Conservation (phyloP, 1,284 basidiomycete genomes). For the Takashimella koratensis region DNA sequence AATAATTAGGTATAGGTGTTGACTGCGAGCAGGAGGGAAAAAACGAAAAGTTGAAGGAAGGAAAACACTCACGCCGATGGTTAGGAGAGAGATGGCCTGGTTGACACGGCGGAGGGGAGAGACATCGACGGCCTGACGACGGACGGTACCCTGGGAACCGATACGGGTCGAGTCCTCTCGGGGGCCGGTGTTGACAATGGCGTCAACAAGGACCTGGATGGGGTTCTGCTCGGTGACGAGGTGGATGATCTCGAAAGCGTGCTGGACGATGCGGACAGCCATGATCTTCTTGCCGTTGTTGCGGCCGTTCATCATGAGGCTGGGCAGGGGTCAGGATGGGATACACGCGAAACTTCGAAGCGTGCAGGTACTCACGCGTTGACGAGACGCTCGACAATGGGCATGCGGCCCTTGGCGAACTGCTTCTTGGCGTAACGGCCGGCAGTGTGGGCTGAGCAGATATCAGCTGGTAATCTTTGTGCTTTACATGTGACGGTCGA, state of each 20-base stretch:
- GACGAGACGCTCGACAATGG: conserved; percentile 98
- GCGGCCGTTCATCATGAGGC: conserved; percentile 99
- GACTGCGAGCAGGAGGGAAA: no score
- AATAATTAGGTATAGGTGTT: no score
- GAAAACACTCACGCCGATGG: conserved; percentile 72
- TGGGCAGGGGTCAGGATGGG: conserved; percentile 35
- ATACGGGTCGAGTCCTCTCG: conserved; percentile 99
- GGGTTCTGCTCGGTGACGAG: conserved; percentile 99
- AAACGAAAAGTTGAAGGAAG: no score
- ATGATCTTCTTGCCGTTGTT: conserved; percentile 99
- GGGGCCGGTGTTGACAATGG: conserved; percentile 99
- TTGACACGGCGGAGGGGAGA: conserved; percentile 98
- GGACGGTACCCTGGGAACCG: conserved; percentile 98
- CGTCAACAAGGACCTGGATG: conserved; percentile 94
- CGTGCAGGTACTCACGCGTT: conserved; percentile 67
- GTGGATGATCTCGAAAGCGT: conserved; percentile 99
- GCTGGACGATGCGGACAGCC: conserved; percentile 98
- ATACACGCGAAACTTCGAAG: neutral
- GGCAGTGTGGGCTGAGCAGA: conserved; percentile 75
- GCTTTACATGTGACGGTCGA: no score
- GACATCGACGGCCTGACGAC: conserved; percentile 99
- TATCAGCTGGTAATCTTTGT: conserved; percentile 10
- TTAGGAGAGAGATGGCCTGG: conserved; percentile 93
- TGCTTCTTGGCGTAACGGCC: conserved; percentile 99
- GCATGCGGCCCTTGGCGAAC: conserved; percentile 99